Evolutionary conservation across 371 early-diverging fungal genomes (phyloP), one percentile per base, ranked within the genome.

Genomic region (Syncephalastrum monosporum): DNA sequence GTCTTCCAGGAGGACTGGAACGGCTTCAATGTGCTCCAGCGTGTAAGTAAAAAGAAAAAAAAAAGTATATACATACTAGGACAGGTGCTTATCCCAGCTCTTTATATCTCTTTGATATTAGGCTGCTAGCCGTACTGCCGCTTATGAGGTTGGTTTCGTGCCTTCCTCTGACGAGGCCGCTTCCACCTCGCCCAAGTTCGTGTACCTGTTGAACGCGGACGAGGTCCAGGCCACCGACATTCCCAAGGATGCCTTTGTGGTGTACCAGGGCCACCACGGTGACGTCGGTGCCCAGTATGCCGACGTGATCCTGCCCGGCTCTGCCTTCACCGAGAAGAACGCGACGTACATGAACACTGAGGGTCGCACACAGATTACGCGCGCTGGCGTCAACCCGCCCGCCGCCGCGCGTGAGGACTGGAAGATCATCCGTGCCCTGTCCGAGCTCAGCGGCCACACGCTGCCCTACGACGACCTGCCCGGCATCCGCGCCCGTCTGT

Each of bases 261-360:
- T 98, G 53, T 98, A 98, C 81, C 97, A 97, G 77, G 98, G 98
- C 33, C 97, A 97, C 78, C 98, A 98, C 72, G 98, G 98, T 72
- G 98, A 98, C 76, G 85, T 82, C 41, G 98, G 98, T 63, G 98
- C 98, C 27, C 86, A 91, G 66, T 86, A 87, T 55, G 98, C 98
- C 54, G 95, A 98, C 76, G 93, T 98, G 38, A 89, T 98, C 56
- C 85, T 98, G 57, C 98, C 98, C 17, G 97, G 93, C 43, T 81
- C 94, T n/a, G 94, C 97, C 13, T 98, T 96, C 75, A 98, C 97
- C 13, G 98, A 98, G 71, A 98, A 98, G 89, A 74, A 86, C 33
- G 92, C 93, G 33, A 97, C 96, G 27, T 67, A 67, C 42, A 89
- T 96, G 62, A 97, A 95, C 84, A 95, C 96, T 17, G 98, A 98